A percentile compares a stretch with the other conserved stretches of the same genome.
These are phyloP conservation scores for Oenanthe sinensis DNA, from an alignment of 129 eudicot genomes.

Conservation along the genomic window DNA sequence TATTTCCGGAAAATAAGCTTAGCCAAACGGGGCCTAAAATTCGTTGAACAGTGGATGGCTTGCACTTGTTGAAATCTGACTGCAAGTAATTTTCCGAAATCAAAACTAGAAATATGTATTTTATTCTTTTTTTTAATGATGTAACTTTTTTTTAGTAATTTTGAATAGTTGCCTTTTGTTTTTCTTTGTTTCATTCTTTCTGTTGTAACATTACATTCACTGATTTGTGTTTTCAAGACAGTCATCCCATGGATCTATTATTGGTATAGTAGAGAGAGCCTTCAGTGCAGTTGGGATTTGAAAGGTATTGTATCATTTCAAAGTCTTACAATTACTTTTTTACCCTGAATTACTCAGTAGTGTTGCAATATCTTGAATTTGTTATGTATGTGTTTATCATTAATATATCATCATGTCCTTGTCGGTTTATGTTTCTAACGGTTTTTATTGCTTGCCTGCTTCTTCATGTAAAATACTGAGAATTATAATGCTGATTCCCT, in stretches of 20 bases:
- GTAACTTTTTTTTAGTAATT: neutral
- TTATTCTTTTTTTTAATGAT: neutral
- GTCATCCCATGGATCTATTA: neutral
- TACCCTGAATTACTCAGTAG: neutral
- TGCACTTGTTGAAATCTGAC: neutral
- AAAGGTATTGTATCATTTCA: neutral
- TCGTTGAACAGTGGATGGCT: neutral
- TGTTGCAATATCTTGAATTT: neutral
- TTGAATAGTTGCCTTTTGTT: constrained; percentile 1
- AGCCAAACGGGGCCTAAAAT: too few relatives aligned
- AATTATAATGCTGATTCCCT: neutral
- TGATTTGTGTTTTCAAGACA: neutral
- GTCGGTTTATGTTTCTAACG: neutral
- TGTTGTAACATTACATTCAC: constrained; percentile 14
- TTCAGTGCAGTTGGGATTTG: neutral
- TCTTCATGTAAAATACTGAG: neutral
- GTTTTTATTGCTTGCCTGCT: neutral
- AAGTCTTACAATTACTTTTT: neutral
- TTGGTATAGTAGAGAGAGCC: neutral
- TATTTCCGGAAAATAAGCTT: too few relatives aligned
- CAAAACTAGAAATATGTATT: neutral
- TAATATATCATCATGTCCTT: neutral
- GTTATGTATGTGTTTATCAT: neutral
- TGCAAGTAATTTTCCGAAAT: neutral
- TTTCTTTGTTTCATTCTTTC: neutral